These are phyloP conservation scores for Sarocladium brachiariae DNA, from an alignment of 2,329 filamentous ascomycete genomes.

Conservation along the genomic window DNA sequence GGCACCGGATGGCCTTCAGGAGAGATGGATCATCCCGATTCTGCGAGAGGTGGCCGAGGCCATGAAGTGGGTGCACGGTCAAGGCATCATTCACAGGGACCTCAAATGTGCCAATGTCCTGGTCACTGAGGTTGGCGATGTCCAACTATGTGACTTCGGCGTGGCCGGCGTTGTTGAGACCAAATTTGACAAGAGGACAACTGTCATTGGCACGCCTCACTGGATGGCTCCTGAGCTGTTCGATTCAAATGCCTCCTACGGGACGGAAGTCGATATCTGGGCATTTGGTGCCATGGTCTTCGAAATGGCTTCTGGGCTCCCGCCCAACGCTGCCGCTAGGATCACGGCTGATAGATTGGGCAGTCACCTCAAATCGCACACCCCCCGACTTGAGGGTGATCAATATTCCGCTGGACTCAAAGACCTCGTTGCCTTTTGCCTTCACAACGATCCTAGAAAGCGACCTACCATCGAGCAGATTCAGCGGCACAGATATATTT, in stretches of 20 bases:
- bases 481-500: constrained; percentile 62
- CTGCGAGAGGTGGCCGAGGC: constrained; percentile 60
- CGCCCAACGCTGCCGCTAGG: constrained; percentile 58
- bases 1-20: constrained; percentile 53
- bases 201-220: constrained; percentile 74
- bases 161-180: constrained; percentile 73
- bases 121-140: constrained; percentile 66
- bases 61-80: constrained; percentile 59
- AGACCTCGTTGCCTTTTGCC: constrained; percentile 65
- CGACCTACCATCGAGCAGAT: constrained; percentile 65
- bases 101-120: constrained; percentile 76
- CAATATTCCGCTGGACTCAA: constrained; percentile 63
- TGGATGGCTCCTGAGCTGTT: constrained; percentile 84
- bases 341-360: constrained; percentile 42
- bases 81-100: constrained; percentile 64
- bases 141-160: constrained; percentile 81
- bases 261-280: constrained; percentile 75
- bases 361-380: constrained; percentile 51
- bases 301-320: constrained; percentile 72
- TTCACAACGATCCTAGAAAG: constrained; percentile 60
- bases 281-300: constrained; percentile 75
- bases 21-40: constrained; percentile 65
- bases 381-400: constrained; percentile 64
- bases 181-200: constrained; percentile 69
- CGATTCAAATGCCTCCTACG: constrained; percentile 56